Conservation (phyloP, 2,329 filamentous ascomycete species). For the Onygenales sp. region DNA sequence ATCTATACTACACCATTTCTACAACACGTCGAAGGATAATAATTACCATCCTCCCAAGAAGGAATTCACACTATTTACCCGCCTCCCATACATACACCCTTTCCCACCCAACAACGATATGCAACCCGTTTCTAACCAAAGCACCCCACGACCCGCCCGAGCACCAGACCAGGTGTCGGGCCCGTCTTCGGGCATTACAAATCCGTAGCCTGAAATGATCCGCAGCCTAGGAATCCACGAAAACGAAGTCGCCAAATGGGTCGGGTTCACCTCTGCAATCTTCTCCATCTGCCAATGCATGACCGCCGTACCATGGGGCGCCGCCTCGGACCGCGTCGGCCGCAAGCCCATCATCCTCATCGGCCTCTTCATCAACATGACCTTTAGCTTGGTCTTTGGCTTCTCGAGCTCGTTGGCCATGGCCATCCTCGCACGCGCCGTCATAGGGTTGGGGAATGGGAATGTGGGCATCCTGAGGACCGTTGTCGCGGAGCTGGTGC, state of each 20-base stretch:
- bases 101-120: no score
- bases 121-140: no score
- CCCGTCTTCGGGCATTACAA: no score
- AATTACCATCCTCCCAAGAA: no score
- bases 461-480: conserved; percentile 91
- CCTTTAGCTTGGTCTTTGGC: conserved; percentile 72
- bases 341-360: conserved; percentile 72
- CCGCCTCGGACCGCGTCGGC: conserved; percentile 67
- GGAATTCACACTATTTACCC: no score
- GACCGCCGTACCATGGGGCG: conserved; percentile 67
- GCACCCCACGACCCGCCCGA: no score
- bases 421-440: conserved; percentile 66
- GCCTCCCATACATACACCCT: no score
- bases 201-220: conserved; percentile 66
- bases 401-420: conserved; percentile 69
- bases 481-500: conserved; percentile 87
- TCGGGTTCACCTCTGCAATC: conserved; percentile 61
- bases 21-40: no score
- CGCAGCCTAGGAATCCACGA: conserved; percentile 60
- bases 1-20: neutral
- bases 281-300: conserved; percentile 64
- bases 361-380: conserved; percentile 69
- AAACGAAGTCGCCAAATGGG: conserved; percentile 68
- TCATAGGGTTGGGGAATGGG: conserved; percentile 79
- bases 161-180: no score